Base-by-base conservation (phyloP, 805 yeast genomes). In the Sungouiella thailandica region DNA sequence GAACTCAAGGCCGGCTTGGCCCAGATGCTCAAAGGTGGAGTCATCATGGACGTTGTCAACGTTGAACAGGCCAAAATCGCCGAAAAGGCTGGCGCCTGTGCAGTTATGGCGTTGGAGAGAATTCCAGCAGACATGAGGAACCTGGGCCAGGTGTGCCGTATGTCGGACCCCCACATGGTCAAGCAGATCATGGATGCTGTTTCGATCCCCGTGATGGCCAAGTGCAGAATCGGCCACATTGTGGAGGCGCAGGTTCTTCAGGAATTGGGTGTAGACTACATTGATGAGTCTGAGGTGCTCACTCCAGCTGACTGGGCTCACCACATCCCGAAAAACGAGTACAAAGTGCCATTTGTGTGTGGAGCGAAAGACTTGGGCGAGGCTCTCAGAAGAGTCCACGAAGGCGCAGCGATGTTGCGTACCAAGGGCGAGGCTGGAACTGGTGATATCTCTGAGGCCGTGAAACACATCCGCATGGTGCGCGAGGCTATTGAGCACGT, bases 361-460 rank as follows among this genome's bases (percentile, higher is more conserved):
- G 94, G 94, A 25, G 86, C 89, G 38, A 80, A 78, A 55, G 75
- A 83, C 60, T 70, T 83, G 37, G 93, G 90, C 28, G 93, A 83
- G 59, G 89, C 90, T 2, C 68, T 83, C 45, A 74, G 93, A 57
- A 72, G 94, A 53, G 70, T 84, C 50, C 63, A 70, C 47, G 94
- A 83, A 60, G 93, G 93, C 46, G 90, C 93, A 23, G 89, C 90
- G 20, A 82, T 83, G 90, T 74, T 83, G 54, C 72, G 93, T 57
- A 80, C 93, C 44, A 83, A 83, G 62, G 94, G 94, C 46, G 94
- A 83, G 57, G 93, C 94, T 23, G 94, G 94, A 28, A 84, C 94
- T 24, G 94, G 94, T 35, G 93, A 83, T 58, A 78, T 83, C 34
- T 76, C 85, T 26, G 90, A 83, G 58, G 93, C 93, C 10, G 86